Base-by-base conservation (phyloP, 1,284 basidiomycete species). In the Neonothopanus nambi region DNA sequence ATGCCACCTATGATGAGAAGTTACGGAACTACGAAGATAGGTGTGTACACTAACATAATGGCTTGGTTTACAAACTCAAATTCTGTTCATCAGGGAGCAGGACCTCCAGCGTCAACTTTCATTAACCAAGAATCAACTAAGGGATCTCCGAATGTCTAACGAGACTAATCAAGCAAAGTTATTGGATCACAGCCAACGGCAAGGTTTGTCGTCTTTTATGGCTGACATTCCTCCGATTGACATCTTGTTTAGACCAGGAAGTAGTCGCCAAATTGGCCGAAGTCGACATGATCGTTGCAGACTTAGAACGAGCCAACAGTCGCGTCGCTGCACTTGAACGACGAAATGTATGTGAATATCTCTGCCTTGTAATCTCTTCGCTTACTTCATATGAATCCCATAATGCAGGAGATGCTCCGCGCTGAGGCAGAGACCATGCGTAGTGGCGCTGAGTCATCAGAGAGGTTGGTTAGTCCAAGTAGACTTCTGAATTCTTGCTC, bases 1-100 rank as follows among this genome's bases (percentile, higher is more conserved):
- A 95, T 60, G 96, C 96, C 17, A 94, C 92, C 5, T 98, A 97
- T 63, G 95, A 98, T 63, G 96, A 99, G 74, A 87, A 89, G 62
- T 80, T 98, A 67, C 80, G 91, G 53, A 98, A 98, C 68, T 96
- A 96, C 61, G 92, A 95, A 68, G 94, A 97, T 65, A 81, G 94
- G 92, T 93, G 58, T 17, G 76, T 62, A 12, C 23, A 18, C 26
- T n/a, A 23, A 30, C 12, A 36, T 28, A 30, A 20, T 4, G 9
- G 20, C 42, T 58, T 18, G 18, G 18, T 15, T 12, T 54, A n/a
- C 38, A 35, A 23, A 47, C 39, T 38, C 49, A 26, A 35, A 45
- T 24, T 36, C 49, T 24, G 24, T 41, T 23, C 38, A 3, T 17
- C 60, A 95, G 95, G 48, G 95, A 98, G 70, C 88, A 92, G 67